Base-by-base conservation (phyloP, 345 rosid species). In the Viola odorata region DNA sequence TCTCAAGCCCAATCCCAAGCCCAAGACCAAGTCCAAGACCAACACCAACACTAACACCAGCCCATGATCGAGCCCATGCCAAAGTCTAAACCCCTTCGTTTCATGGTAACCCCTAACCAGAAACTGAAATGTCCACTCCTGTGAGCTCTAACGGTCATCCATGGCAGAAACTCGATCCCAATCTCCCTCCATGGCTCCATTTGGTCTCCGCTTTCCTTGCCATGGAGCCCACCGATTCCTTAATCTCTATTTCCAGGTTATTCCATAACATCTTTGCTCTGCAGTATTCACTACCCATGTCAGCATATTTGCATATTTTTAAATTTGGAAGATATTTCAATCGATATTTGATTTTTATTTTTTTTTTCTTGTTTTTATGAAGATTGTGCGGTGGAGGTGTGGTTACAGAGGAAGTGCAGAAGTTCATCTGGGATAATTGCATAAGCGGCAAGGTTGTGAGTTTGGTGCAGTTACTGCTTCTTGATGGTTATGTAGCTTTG, bases 181-280 rank as follows among this genome's bases (percentile, higher is more conserved):
- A 17, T 11, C 64, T 58, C 39, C 64, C 80, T 0, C 81, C 74
- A 32, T 51, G 70, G 4, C 85, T 88, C 57, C 78, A 80, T 65
- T 72, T 80, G 5, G 63, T 82, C 53, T 83, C 95, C 8, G 95
- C 95, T 49, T 81, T 83, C 68, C 88, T 86, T 61, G 85, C 96
- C 62, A 82, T 85, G 89, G 95, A 88, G 60, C 78, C 90, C 40
- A 45, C 82, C 11, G 80, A 80, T 17, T 63, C 73, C 15, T 64
- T 88, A 17, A 57, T 86, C 63, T n/a, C 79, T 37, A 58, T 82
- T 3, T 83, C 91, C 5, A 85, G 85, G 95, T 91, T 45, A 4
- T 8, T 13, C 23, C 38, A 45, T 10, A n/a, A 14, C 14, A 41
- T 49, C 36, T 53, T 50, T 5, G 23, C 63, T 17, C 12, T 41